A percentile compares a stretch with the other conserved stretches of the same genome.
These are phyloP conservation scores for Monosporozyma siamensis DNA, from an alignment of 805 yeast species.

Conservation along the genomic window DNA sequence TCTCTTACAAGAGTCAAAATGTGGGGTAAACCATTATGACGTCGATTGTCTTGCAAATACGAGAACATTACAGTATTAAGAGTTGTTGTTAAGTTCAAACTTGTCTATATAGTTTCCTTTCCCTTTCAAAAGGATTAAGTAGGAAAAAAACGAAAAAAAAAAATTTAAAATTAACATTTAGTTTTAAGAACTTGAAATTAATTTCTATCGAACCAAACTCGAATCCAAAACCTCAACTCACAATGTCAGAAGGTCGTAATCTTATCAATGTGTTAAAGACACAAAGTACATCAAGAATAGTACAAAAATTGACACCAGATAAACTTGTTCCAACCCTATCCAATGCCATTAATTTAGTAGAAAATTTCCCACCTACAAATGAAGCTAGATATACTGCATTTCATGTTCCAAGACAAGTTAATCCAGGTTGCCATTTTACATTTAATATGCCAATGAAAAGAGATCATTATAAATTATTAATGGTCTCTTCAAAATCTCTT, in stretches of 20 bases:
- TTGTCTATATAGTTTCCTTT: too few relatives aligned
- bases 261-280: constrained; percentile 15
- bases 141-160: too few relatives aligned
- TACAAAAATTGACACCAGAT: constrained; percentile 23
- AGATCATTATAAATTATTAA: constrained; percentile 42
- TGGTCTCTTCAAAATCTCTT: constrained; percentile 53
- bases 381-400: constrained; percentile 19
- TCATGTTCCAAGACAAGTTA: constrained; percentile 41
- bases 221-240: too few relatives aligned
- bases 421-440: constrained; percentile 58
- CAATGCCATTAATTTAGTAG: constrained; percentile 24
- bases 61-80: too few relatives aligned
- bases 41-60: too few relatives aligned
- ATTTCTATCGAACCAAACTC: too few relatives aligned
- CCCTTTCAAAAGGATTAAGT: too few relatives aligned
- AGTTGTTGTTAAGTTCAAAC: too few relatives aligned
- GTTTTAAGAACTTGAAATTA: too few relatives aligned
- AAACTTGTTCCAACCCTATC: constrained; percentile 24
- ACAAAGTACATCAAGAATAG: constrained; percentile 18
- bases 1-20: not conserved
- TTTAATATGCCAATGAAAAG: constrained; percentile 62
- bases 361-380: constrained; percentile 16
- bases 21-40: too few relatives aligned
- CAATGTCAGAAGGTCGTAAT: not conserved
- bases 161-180: too few relatives aligned